These are phyloP conservation scores for Phaeolepiota aurea DNA, from an alignment of 768 basidiomycete species.

Conservation along the genomic window DNA sequence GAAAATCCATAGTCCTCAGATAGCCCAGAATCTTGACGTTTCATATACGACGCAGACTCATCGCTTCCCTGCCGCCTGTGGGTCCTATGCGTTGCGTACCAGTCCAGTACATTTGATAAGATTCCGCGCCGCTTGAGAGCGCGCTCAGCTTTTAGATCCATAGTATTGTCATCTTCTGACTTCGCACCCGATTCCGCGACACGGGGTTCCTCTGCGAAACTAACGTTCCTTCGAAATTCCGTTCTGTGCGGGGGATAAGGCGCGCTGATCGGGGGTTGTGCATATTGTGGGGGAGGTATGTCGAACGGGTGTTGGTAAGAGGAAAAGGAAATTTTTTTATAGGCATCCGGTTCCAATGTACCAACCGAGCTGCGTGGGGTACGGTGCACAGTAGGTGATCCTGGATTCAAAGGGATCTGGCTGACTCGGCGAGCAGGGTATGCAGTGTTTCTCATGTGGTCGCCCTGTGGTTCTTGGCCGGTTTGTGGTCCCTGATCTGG, in stretches of 20 bases:
- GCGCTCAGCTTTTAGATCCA: constrained; percentile 1
- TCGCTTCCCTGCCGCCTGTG: constrained; percentile 13
- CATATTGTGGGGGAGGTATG: constrained; percentile 42
- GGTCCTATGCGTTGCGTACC: constrained; percentile 33
- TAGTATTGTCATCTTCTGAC: constrained; percentile 12
- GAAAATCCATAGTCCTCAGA: constrained; percentile 5
- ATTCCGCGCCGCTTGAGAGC: constrained; percentile 34
- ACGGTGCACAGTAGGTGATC: background rate
- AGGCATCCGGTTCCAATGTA: constrained; percentile 9
- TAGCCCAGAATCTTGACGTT: background rate
- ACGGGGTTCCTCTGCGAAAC: background rate
- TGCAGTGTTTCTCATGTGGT: background rate
- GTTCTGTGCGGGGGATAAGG: background rate
- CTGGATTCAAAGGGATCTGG: constrained; percentile 6
- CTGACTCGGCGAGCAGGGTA: constrained; percentile 14
- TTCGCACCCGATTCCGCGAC: constrained; percentile 13
- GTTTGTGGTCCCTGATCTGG: background rate
- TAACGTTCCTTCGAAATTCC: background rate
- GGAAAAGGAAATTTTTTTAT: constrained; percentile 38
- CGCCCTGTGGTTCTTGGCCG: background rate
- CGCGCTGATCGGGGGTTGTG: constrained; percentile 18
- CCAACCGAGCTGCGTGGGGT: background rate
- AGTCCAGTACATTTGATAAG: constrained; percentile 43
- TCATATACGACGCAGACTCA: constrained; percentile 3
- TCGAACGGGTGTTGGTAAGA: constrained; percentile 58